Evolutionary conservation across 2,329 filamentous ascomycete genomes (phyloP).

Genomic region (Neofusicoccum laricinum): DNA sequence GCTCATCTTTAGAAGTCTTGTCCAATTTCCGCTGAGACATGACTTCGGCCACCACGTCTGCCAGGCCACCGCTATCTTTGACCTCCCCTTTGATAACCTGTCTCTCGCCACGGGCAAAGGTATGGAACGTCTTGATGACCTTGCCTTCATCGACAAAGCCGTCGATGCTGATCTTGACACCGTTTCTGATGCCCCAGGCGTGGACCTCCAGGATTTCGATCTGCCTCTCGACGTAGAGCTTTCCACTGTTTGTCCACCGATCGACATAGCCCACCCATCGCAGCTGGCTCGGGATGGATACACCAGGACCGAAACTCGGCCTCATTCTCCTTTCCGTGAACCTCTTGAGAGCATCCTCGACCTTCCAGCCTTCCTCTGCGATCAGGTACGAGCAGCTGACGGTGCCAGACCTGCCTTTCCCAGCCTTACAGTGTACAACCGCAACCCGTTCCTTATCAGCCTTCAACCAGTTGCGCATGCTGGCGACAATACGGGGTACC

Average conservation of each 20-base stretch:
- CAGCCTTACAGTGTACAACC: constrained; percentile 95
- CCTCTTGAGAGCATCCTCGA: constrained; percentile 60
- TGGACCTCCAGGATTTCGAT: constrained; percentile 87
- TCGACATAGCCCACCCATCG: constrained; percentile 88
- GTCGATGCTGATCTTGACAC: constrained; percentile 82
- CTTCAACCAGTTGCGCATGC: constrained; percentile 83
- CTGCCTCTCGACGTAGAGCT: constrained; percentile 76
- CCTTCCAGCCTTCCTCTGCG: constrained; percentile 72
- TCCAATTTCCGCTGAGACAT: constrained; percentile 27
- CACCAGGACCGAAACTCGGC: constrained; percentile 79
- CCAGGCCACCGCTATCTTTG: constrained; percentile 39
- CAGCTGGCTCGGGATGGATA: constrained; percentile 90
- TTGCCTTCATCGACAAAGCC: constrained; percentile 88
- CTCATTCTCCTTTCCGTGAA: constrained; percentile 88
- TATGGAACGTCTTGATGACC: constrained; percentile 78
- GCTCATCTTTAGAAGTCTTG: constrained; percentile 17
- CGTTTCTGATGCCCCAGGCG: constrained; percentile 81
- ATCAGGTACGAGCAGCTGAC: constrained; percentile 87
- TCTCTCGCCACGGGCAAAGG: constrained; percentile 71
- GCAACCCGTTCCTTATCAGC: constrained; percentile 61
- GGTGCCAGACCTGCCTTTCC: constrained; percentile 89
- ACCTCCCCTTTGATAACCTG: constrained; percentile 60
- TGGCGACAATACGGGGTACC: constrained; percentile 83
- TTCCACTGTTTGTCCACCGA: constrained; percentile 73
- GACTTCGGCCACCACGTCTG: constrained; percentile 45